phyloP scores from a whole-genome alignment of 805 yeast genomes.

The Citeromyces matritensis region DNA sequence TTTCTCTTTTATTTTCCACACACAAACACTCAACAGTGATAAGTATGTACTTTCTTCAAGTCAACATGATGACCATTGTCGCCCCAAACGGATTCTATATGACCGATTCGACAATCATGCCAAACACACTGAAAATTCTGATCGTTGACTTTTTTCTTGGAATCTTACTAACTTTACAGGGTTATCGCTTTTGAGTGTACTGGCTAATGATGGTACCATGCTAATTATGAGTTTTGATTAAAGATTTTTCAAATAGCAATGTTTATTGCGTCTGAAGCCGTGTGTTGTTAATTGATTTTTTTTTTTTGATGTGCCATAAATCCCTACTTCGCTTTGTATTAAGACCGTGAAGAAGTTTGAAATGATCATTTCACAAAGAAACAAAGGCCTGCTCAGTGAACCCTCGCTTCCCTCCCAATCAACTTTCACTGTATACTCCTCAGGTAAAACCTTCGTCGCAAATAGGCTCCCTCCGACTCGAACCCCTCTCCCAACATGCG shows the following conservation, averaged over 20 bases:
- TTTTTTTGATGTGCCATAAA: no score
- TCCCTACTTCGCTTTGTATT: no score
- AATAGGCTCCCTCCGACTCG: no score
- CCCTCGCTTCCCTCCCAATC: no score
- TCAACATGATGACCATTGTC: conserved; percentile 20
- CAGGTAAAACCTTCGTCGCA: no score
- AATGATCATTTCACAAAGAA: no score
- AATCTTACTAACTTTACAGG: not conserved
- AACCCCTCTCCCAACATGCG: no score
- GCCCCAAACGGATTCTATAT: conserved; percentile 64
- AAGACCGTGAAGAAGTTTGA: no score
- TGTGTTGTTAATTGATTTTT: not conserved
- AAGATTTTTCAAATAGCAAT: conserved; percentile 16
- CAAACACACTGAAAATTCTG: conserved; percentile 63
- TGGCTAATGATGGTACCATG: conserved; percentile 39
- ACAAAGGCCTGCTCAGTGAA: no score
- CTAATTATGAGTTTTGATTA: conserved; percentile 47
- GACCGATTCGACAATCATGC: conserved; percentile 55
- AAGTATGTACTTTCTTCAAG: not conserved
- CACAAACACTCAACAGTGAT: not conserved
- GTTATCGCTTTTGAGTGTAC: conserved; percentile 1
- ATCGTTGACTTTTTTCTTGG: conserved; percentile 6
- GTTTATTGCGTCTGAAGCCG: conserved; percentile 20
- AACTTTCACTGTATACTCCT: no score
- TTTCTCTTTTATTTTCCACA: not conserved